phyloP scores from a whole-genome alignment of 164 flowering plant genomes.

The Vitis amurensis region DNA sequence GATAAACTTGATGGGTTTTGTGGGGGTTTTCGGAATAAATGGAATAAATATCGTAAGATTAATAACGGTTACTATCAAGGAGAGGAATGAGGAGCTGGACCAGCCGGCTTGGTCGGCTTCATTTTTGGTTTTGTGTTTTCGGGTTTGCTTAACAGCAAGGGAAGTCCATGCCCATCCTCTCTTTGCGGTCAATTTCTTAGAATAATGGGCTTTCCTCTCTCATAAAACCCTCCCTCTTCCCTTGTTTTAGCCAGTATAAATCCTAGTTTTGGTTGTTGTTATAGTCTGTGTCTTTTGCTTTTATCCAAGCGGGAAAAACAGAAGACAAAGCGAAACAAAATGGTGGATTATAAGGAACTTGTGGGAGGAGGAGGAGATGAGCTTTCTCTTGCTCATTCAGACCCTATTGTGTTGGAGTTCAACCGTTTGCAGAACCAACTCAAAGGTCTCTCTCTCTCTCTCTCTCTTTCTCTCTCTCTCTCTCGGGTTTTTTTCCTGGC shows the following conservation, averaged over 20 bases:
- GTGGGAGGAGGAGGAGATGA: slow-evolving; percentile 26
- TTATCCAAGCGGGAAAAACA: slow-evolving; percentile 7
- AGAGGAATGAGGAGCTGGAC: slow-evolving; percentile 4
- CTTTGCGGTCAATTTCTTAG: slow-evolving; percentile 62
- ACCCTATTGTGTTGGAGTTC: slow-evolving; percentile 72
- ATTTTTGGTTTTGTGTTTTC: slow-evolving; percentile 11
- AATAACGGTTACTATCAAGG: slow-evolving; percentile 40
- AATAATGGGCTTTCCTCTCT: slow-evolving; percentile 27
- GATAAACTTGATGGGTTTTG: background rate
- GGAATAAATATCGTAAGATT: no score
- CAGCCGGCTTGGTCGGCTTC: slow-evolving; percentile 53
- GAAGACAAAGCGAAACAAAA: slow-evolving; percentile 10
- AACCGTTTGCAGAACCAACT: slow-evolving; percentile 73
- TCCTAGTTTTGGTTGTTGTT: slow-evolving; percentile 9
- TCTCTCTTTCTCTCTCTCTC: background rate
- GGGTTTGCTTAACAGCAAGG: slow-evolving; percentile 46
- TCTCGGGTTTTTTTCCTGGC: no score
- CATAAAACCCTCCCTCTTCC: slow-evolving; percentile 10
- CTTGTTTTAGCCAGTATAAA: slow-evolving; percentile 8
- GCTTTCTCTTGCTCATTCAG: slow-evolving; percentile 40
- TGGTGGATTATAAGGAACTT: slow-evolving; percentile 43
- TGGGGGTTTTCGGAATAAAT: background rate
- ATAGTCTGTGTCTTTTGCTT: background rate
- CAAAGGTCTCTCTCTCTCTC: slow-evolving; percentile 52
- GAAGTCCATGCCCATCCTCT: slow-evolving; percentile 30